These are phyloP conservation scores for Penicillium cosmopolitanum DNA, from an alignment of 495 filamentous ascomycete species.

Conservation along the genomic window DNA sequence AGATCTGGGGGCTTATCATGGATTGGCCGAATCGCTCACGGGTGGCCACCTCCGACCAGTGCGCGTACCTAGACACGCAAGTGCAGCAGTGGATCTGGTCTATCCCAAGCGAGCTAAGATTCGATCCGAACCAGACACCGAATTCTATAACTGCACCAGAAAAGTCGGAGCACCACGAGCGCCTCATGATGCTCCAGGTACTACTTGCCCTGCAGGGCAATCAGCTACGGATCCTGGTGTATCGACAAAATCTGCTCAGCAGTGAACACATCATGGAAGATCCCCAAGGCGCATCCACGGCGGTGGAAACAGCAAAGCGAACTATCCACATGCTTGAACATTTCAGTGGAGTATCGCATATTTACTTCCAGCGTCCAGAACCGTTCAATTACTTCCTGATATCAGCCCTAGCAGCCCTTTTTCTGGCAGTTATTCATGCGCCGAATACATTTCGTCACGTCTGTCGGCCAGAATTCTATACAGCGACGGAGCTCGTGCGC, in stretches of 20 bases:
- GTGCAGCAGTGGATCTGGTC: slow-evolving; percentile 76
- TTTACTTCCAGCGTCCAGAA: slow-evolving; percentile 76
- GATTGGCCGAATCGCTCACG: slow-evolving; percentile 49
- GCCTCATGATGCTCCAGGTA: slow-evolving; percentile 47
- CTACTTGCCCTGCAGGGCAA: slow-evolving; percentile 70
- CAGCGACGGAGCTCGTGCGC: slow-evolving; percentile 77
- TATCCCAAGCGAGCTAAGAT: slow-evolving; percentile 56
- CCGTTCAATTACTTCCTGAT: slow-evolving; percentile 86
- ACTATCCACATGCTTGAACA: slow-evolving; percentile 73
- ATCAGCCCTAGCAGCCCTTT: slow-evolving; percentile 75
- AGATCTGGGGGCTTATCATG: slow-evolving; percentile 68
- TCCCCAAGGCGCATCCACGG: slow-evolving; percentile 62
- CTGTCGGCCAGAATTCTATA: slow-evolving; percentile 78
- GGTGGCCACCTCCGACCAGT: slow-evolving; percentile 60
- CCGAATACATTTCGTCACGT: slow-evolving; percentile 69
- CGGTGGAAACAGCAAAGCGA: slow-evolving; percentile 75
- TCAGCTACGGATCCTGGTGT: slow-evolving; percentile 79
- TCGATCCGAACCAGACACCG: slow-evolving; percentile 48
- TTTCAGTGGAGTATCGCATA: slow-evolving; percentile 70
- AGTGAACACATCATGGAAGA: slow-evolving; percentile 71
- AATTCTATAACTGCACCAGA: slow-evolving; percentile 5
- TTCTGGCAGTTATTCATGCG: slow-evolving; percentile 78
- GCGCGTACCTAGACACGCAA: slow-evolving; percentile 71
- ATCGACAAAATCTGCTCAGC: slow-evolving; percentile 75
- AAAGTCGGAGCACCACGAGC: slow-evolving; percentile 35